Evolutionary conservation across 768 basidiomycete genomes (phyloP).

Genomic region (Pleurotus giganteus): DNA sequence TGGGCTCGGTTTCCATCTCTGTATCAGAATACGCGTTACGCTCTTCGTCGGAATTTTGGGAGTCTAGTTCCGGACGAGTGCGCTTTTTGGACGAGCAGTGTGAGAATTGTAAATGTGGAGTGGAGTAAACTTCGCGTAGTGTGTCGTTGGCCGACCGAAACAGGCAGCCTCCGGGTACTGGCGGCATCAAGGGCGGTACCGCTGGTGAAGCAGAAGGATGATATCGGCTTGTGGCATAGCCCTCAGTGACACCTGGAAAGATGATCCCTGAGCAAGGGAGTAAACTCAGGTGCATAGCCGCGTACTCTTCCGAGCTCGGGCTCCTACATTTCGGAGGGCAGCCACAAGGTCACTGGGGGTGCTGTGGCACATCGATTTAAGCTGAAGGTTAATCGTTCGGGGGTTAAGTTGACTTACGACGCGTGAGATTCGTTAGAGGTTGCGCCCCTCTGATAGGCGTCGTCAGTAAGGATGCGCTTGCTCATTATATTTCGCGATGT

Average conservation of each 20-base stretch:
- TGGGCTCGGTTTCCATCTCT: conserved; percentile 29
- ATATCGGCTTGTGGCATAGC: conserved; percentile 39
- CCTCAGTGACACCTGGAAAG: conserved; percentile 54
- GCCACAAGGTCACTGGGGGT: conserved; percentile 47
- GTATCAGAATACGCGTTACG: conserved; percentile 24
- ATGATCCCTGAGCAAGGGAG: conserved; percentile 13
- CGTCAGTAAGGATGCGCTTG: conserved; percentile 29
- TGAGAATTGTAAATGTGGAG: conserved; percentile 10
- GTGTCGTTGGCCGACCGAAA: conserved; percentile 59
- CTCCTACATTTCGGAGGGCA: conserved; percentile 54
- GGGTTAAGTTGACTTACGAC: conserved; percentile 1
- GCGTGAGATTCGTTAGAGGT: conserved; percentile 3
- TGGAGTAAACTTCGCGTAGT: conserved; percentile 43
- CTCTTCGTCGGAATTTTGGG: conserved; percentile 22
- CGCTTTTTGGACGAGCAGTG: conserved; percentile 30
- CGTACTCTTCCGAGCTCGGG: conserved; percentile 61
- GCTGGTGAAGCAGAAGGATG: conserved; percentile 29
- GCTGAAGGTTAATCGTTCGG: conserved; percentile 12
- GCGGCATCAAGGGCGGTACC: conserved; percentile 26
- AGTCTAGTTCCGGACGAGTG: conserved; percentile 30
- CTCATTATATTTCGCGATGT: conserved; percentile 7
- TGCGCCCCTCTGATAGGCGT: conserved; percentile 1
- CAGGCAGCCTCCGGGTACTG: conserved; percentile 35
- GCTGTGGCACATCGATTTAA: conserved; percentile 22
- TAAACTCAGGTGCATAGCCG: conserved; percentile 25